Percentiles rank a stretch among this genome's conserved stretches.
Conservation (phyloP, 2,329 filamentous ascomycete genomes). For the Nemania abortiva region DNA sequence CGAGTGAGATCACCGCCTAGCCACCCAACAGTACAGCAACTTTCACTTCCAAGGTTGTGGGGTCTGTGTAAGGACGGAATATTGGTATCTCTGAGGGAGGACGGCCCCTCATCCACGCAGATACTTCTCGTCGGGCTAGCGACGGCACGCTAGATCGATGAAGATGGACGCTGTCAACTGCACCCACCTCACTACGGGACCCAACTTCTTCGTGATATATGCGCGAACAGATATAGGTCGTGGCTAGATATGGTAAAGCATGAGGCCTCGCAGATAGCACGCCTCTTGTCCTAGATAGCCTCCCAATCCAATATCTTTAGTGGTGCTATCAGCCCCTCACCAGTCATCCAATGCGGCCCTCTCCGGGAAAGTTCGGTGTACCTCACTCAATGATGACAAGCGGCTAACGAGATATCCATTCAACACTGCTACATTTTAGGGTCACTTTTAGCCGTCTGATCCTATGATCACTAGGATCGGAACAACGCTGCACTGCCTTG, state of each 20-base stretch:
- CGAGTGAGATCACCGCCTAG: not conserved
- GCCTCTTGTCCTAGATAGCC: not conserved
- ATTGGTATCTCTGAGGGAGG: conserved; percentile 1
- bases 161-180: not conserved
- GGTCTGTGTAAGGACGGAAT: not conserved
- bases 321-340: not conserved
- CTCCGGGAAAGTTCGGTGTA: too few relatives aligned
- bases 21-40: not conserved
- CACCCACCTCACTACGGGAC: not conserved
- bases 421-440: too few relatives aligned
- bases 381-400: too few relatives aligned
- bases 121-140: not conserved
- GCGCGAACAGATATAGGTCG: not conserved
- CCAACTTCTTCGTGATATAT: not conserved
- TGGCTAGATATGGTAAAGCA: conserved; percentile 1
- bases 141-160: not conserved
- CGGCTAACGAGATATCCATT: too few relatives aligned
- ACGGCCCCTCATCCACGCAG: not conserved
- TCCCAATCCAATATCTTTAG: conserved; percentile 3
- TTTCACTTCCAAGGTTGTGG: not conserved
- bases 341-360: not conserved
- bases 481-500: too few relatives aligned
- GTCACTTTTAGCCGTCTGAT: too few relatives aligned
- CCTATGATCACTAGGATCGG: too few relatives aligned
- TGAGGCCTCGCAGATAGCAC: not conserved